Conservation (phyloP, 257 asterid genomes). For the Solanum lignicaule region DNA sequence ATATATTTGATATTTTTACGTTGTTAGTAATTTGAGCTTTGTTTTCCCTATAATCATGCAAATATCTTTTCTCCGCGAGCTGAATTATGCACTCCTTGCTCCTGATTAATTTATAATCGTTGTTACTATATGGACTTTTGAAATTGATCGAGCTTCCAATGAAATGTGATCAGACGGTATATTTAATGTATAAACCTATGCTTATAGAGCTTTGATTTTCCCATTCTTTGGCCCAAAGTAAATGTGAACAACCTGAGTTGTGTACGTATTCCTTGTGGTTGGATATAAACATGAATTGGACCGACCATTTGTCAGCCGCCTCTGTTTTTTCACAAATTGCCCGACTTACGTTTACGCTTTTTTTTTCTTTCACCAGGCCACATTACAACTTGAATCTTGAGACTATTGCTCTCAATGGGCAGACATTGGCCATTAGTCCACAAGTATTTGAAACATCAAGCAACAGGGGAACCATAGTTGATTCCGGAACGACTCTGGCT, state of each 20-base stretch:
- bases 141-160: background rate
- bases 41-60: background rate
- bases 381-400: conserved; percentile 82
- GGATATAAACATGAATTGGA: background rate
- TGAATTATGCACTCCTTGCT: background rate
- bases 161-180: background rate
- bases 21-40: background rate
- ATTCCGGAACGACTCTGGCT: conserved; percentile 95
- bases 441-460: conserved; percentile 64
- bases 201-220: background rate
- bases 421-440: conserved; percentile 52
- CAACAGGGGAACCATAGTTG: conserved; percentile 82
- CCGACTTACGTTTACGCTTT: background rate
- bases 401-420: conserved; percentile 86
- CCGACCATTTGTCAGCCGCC: background rate
- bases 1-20: background rate
- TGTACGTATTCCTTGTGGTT: background rate
- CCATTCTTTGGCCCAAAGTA: background rate
- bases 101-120: background rate
- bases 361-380: conserved; percentile 39
- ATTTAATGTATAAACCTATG: background rate
- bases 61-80: background rate
- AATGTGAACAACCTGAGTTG: background rate
- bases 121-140: background rate
- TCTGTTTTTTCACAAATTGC: background rate